Base-by-base conservation (phyloP, 345 rosid species). In the Arabidopsis arenosa region DNA sequence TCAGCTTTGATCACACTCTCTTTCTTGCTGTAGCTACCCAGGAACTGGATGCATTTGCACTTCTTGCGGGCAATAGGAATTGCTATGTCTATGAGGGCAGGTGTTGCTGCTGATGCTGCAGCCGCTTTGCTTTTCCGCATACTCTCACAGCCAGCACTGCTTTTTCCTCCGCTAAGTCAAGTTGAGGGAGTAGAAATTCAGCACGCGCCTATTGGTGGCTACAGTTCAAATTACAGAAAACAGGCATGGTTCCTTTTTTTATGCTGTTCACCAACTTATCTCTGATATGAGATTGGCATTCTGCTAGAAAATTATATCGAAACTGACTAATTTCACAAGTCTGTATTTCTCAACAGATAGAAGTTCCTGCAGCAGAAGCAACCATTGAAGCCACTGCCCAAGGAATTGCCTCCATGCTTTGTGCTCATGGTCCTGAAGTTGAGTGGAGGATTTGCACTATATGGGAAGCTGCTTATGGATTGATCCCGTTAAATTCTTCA, bases 381-480 rank as follows among this genome's bases (percentile, higher is more conserved):
- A 92, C 93, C 49, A 94, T 94, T 75, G 98, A 94, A 87, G 98
- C 98, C 68, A 94, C 98, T 65, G 98, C 98, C 68, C 98, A 94
- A 82, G 98, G 98, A 72, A 94, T 94, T 79, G 97, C 98, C 36
- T 94, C 98, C 11, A 90, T 94, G 97, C 98, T 94, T 73, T 94
- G 98, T 83, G 98, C 97, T 76, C 98, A 94, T 63, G 98, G 98
- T 51, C 97, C 98, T 30, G 97, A 94, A 80, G 98, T 94, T 59
- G 98, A 94, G 63, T 94, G 98, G 98, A 87, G 98, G 84, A 94
- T 94, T 47, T 94, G 98, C 81, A 94, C 98, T 35, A 94, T 94
- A 60, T 94, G 98, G 98, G 98, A 94, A 86, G 98, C 98, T 63
- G 97, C 98, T 37, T 94, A 94, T 68, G 98, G 98, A 52, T 73